Base-by-base conservation (phyloP, 139 green algal genomes). In the Nannochloris sp. region DNA sequence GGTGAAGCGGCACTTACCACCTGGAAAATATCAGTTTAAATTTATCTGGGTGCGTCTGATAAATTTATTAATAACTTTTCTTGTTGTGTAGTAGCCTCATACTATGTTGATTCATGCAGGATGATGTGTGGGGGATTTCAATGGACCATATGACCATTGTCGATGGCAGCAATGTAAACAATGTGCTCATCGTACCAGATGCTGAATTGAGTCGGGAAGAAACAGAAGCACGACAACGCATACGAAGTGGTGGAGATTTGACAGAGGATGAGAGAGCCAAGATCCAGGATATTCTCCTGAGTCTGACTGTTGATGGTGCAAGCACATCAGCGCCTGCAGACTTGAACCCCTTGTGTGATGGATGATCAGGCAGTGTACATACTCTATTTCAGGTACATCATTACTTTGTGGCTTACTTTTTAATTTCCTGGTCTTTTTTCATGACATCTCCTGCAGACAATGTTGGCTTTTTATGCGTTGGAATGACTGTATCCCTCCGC, bases 1-100 rank as follows among this genome's bases (percentile, higher is more conserved):
- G 29, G 20, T 79, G 29, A 26, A 53, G 16, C 67, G 81, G 43
- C 11, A 69, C 10, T 69, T 88, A 31, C 79, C 73, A 17, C 69
- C 76, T 8, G 74, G 73, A 26, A 79, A 28, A 28, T 97, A 89
- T 77, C 66, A 82, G 28, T 97, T 90, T 83, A 97, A 97, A 79
- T 87, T 91, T 49, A 76, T 97, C 26, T 66, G 30, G 58, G 46
- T 51, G 14, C 46, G 46, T 26, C 17, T 49, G 43, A 49, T 49
- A 49, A 49, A 49, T 49, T 17, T 12, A 49, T 49, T 49, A 12
- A 23, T 0, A 23, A 23, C 20, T 0, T 23, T 0, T 23, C 0
- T 23, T 25, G 14, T n/a, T 51, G 45, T 51, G 9, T 11, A 51
- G 17, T n/a, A 9, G 45, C 8, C 16, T 20, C 12, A 51, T 51